Evolutionary conservation across 2,329 filamentous ascomycete genomes (phyloP).

Genomic region (Aspergillus terreus): DNA sequence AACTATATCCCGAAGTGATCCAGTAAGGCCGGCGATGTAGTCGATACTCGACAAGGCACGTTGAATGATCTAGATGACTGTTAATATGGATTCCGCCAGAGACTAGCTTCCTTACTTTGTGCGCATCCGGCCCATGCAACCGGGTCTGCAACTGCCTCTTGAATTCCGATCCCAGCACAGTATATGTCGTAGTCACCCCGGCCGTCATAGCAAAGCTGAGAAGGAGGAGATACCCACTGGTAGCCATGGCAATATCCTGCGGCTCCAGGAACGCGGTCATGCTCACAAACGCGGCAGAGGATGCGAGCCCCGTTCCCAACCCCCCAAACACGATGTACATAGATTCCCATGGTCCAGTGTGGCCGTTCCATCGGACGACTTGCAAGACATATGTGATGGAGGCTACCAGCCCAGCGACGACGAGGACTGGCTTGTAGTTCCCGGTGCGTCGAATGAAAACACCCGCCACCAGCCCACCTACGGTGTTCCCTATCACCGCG

Average conservation of each 20-base stretch:
- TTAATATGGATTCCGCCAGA: background rate
- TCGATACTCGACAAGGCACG: constrained; percentile 38
- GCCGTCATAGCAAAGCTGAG: constrained; percentile 42
- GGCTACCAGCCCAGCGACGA: constrained; percentile 50
- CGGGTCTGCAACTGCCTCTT: constrained; percentile 26
- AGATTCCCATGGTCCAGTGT: constrained; percentile 52
- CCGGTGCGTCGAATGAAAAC: constrained; percentile 57
- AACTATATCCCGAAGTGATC: constrained; percentile 23
- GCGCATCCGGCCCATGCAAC: constrained; percentile 25
- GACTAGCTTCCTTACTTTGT: constrained; percentile 12
- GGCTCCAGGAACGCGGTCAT: constrained; percentile 46
- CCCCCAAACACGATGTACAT: constrained; percentile 59
- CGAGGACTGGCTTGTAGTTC: constrained; percentile 54
- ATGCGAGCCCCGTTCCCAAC: constrained; percentile 48
- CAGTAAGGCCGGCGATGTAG: constrained; percentile 34
- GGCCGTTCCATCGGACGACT: constrained; percentile 55
- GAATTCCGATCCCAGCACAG: constrained; percentile 36
- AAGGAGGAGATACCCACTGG: constrained; percentile 46
- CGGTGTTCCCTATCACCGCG: constrained; percentile 63
- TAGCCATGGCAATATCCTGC: constrained; percentile 48
- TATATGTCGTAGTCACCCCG: constrained; percentile 37
- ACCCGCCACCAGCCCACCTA: constrained; percentile 60
- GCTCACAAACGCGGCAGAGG: constrained; percentile 47
- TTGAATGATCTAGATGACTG: constrained; percentile 36
- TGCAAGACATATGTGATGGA: constrained; percentile 52